These are phyloP conservation scores for Dactylellina cionopaga DNA, from an alignment of 2,329 filamentous ascomycete species.

Conservation along the genomic window DNA sequence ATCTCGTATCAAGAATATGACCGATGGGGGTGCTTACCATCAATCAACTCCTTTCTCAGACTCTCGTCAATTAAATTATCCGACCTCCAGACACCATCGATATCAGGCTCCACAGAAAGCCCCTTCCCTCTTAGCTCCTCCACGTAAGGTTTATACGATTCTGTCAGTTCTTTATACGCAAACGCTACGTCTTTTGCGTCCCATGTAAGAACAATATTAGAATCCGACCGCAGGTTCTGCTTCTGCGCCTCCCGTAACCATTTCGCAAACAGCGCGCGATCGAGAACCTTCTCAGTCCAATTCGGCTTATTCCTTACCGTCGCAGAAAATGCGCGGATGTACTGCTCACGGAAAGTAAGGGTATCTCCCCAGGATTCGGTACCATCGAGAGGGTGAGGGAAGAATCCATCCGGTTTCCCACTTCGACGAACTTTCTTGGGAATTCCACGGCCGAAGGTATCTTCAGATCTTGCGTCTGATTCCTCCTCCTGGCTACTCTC, in stretches of 20 bases:
- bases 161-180: conserved; percentile 24
- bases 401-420: neutral
- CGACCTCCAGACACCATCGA: conserved; percentile 50
- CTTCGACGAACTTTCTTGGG: neutral
- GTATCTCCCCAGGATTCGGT: neutral
- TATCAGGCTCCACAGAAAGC: conserved; percentile 25
- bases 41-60: conserved; percentile 24
- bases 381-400: conserved; percentile 34
- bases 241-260: conserved; percentile 44
- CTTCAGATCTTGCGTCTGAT: neutral
- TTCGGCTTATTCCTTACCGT: conserved; percentile 32
- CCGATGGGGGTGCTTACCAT: conserved; percentile 1
- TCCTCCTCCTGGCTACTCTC: neutral
- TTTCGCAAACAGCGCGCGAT: conserved; percentile 26
- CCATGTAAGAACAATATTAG: conserved; percentile 20
- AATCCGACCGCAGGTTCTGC: neutral
- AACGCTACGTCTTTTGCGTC: conserved; percentile 19
- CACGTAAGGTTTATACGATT: conserved; percentile 37
- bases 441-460: neutral
- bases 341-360: conserved; percentile 30
- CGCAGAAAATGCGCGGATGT: conserved; percentile 31
- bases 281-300: conserved; percentile 40
- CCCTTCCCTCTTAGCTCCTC: conserved; percentile 14
- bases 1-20: neutral
- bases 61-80: conserved; percentile 31